A percentile compares a stretch with the other conserved stretches of the same genome.
Conservation (phyloP, 2,329 filamentous ascomycete species). For the Botrytis sinoallii region DNA sequence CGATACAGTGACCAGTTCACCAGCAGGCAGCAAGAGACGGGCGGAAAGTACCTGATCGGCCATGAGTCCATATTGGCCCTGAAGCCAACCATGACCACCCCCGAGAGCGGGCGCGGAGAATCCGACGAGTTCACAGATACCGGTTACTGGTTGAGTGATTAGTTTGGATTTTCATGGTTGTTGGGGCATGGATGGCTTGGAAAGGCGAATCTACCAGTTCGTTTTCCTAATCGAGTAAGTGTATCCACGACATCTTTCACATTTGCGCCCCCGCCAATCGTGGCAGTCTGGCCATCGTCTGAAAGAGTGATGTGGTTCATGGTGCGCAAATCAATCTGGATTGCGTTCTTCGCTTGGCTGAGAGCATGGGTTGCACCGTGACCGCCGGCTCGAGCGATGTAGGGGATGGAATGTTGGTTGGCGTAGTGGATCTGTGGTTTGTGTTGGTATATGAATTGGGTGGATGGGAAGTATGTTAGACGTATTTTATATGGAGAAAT, state of each 20-base stretch:
- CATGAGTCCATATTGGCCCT: constrained; percentile 43
- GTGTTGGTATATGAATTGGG: neutral
- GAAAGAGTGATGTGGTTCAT: neutral
- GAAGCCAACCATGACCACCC: constrained; percentile 43
- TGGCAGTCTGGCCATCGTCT: neutral
- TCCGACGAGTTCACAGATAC: neutral
- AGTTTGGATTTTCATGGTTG: neutral
- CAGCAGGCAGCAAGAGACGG: constrained; percentile 46
- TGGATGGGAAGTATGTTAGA: neutral
- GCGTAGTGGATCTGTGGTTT: constrained; percentile 11
- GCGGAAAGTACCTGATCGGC: constrained; percentile 45
- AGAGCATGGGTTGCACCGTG: constrained; percentile 43
- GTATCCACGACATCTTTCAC: neutral
- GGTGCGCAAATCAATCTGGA: constrained; percentile 1
- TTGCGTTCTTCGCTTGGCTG: constrained; percentile 11
- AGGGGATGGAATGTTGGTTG: constrained; percentile 2
- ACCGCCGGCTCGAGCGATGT: constrained; percentile 48
- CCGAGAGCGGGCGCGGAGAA: constrained; percentile 36
- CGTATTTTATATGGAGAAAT: neutral
- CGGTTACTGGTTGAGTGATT: neutral
- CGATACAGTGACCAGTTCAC: constrained; percentile 41
- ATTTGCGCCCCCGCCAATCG: constrained; percentile 2
- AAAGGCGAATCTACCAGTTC: neutral
- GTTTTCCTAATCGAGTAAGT: neutral
- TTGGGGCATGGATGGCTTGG: neutral